Conservation (phyloP, 2,329 filamentous ascomycete species). For the Cladophialophora carrionii region DNA sequence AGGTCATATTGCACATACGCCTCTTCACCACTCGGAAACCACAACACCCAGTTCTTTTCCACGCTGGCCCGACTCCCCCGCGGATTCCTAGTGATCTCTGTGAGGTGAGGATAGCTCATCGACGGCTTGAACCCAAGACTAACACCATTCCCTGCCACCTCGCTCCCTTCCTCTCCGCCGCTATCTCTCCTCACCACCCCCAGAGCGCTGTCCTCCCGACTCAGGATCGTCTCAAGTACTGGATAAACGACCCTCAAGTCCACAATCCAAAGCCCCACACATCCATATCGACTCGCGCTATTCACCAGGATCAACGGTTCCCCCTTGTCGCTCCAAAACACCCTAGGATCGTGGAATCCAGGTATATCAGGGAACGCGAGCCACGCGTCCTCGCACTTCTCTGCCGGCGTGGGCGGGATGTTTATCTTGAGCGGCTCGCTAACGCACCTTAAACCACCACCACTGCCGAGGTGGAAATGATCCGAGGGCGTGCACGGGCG, state of each 20-base stretch:
- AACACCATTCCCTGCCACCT: neutral
- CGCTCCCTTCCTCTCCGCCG: slow-evolving; percentile 2
- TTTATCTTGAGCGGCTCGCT: slow-evolving; percentile 41
- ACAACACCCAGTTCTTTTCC: slow-evolving; percentile 50
- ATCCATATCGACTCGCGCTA: slow-evolving; percentile 42
- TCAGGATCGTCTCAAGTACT: slow-evolving; percentile 13
- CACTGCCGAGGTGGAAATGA: slow-evolving; percentile 39
- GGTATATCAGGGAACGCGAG: slow-evolving; percentile 44
- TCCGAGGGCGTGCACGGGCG: slow-evolving; percentile 43
- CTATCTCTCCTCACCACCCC: slow-evolving; percentile 3
- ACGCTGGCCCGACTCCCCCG: slow-evolving; percentile 42
- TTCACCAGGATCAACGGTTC: slow-evolving; percentile 48
- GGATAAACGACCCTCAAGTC: slow-evolving; percentile 40
- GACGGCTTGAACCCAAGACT: slow-evolving; percentile 25
- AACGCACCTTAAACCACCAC: slow-evolving; percentile 44
- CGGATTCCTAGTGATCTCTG: slow-evolving; percentile 48
- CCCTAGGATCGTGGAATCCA: slow-evolving; percentile 49
- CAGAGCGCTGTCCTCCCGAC: neutral
- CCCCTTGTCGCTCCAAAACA: slow-evolving; percentile 48
- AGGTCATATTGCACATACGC: slow-evolving; percentile 48
- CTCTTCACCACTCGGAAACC: slow-evolving; percentile 41
- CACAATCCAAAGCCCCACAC: slow-evolving; percentile 44
- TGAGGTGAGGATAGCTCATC: slow-evolving; percentile 41
- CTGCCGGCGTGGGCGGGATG: slow-evolving; percentile 47
- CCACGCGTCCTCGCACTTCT: slow-evolving; percentile 43